Evolutionary conservation across 306 rosid genomes (phyloP).

Genomic region (Adenanthera pavonina): DNA sequence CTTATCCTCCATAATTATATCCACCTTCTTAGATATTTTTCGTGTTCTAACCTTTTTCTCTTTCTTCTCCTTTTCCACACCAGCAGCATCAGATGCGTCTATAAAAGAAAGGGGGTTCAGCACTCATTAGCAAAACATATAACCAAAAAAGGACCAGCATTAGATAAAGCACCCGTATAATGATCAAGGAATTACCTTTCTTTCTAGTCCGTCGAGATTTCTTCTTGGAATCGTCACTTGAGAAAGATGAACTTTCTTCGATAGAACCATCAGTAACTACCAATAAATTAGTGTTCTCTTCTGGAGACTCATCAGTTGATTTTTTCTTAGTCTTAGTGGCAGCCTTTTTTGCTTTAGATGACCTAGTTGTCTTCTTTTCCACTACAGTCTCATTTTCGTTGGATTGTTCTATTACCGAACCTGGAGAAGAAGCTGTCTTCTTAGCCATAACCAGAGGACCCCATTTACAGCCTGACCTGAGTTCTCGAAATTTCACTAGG

Average conservation of each 20-base stretch:
- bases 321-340: slow-evolving; percentile 55
- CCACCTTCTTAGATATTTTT: slow-evolving; percentile 61
- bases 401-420: slow-evolving; percentile 48
- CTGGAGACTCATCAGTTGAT: slow-evolving; percentile 42
- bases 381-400: slow-evolving; percentile 60
- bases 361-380: slow-evolving; percentile 60
- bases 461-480: slow-evolving; percentile 57
- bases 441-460: slow-evolving; percentile 62
- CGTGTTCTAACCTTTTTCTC: slow-evolving; percentile 67
- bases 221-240: slow-evolving; percentile 61
- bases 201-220: slow-evolving; percentile 50
- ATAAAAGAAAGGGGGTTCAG: slow-evolving; percentile 38
- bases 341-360: slow-evolving; percentile 55
- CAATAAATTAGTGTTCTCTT: slow-evolving; percentile 45
- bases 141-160: slow-evolving; percentile 29
- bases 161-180: slow-evolving; percentile 8
- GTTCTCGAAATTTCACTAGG: slow-evolving; percentile 54
- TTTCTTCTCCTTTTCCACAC: slow-evolving; percentile 57
- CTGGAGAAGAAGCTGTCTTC: slow-evolving; percentile 62
- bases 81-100: slow-evolving; percentile 62
- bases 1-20: slow-evolving; percentile 46
- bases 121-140: slow-evolving; percentile 37
- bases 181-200: slow-evolving; percentile 60
- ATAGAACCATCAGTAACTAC: slow-evolving; percentile 46
- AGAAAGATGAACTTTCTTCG: slow-evolving; percentile 50